These are phyloP conservation scores for Pulveroboletus sp. DNA, from an alignment of 768 basidiomycete genomes.

Conservation along the genomic window DNA sequence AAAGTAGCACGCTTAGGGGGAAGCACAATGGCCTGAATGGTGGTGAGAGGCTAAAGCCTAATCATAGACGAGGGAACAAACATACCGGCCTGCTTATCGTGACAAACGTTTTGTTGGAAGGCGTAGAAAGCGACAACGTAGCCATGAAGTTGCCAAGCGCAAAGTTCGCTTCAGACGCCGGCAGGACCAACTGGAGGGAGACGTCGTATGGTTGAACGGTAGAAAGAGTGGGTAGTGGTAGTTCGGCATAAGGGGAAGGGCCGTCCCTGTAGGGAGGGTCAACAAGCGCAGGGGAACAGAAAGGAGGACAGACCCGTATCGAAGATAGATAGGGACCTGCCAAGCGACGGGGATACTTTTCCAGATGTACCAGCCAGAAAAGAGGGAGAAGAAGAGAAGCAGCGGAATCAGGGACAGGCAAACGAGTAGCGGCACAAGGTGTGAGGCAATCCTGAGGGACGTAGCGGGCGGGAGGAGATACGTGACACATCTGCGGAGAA, in stretches of 20 bases:
- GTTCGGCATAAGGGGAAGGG: constrained; percentile 56
- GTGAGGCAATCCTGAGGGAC: constrained; percentile 44
- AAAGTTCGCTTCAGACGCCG: constrained; percentile 61
- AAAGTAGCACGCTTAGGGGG: constrained; percentile 31
- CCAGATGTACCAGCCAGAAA: constrained; percentile 76
- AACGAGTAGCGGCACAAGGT: constrained; percentile 61
- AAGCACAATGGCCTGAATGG: constrained; percentile 56
- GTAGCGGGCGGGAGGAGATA: constrained; percentile 10
- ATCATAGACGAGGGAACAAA: constrained; percentile 4
- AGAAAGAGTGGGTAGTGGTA: constrained; percentile 47
- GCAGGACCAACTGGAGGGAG: constrained; percentile 61
- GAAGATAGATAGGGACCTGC: constrained; percentile 64
- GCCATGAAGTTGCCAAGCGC: constrained; percentile 86
- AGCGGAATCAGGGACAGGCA: constrained; percentile 62
- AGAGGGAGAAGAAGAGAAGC: constrained; percentile 53
- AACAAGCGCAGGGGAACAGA: not conserved
- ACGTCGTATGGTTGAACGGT: constrained; percentile 72
- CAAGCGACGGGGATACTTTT: constrained; percentile 65
- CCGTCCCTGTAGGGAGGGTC: constrained; percentile 49
- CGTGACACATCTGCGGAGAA: not conserved
- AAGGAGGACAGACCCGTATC: constrained; percentile 64
- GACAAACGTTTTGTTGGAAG: constrained; percentile 59
- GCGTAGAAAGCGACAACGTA: constrained; percentile 53
- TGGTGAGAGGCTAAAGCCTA: constrained; percentile 8
- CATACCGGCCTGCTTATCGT: constrained; percentile 64